Evolutionary conservation across 2,329 filamentous ascomycete species (phyloP), one percentile per base, ranked within the genome.

Genomic region (Nannizziopsis arthrosporioides): DNA sequence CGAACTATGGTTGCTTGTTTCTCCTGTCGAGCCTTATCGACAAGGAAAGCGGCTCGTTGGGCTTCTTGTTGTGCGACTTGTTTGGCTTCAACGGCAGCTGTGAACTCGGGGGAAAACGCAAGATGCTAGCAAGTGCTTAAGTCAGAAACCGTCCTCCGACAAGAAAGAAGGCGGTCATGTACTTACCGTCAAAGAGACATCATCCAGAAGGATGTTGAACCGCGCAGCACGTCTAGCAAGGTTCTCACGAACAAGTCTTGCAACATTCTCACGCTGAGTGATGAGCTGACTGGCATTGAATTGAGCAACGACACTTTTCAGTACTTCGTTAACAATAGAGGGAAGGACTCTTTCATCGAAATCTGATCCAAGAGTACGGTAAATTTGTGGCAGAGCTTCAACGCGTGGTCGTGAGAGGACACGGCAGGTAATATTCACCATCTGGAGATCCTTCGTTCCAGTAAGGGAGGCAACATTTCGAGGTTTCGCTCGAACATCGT

Each of bases 391-490:
- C 37, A 98, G 80, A 30, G 89, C 85, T 56, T 85, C 81, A 61
- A 98, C 74, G 50, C 88, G 81, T 49, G 92, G 92, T 59, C 88
- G 77, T 51, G 90, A 95, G 46, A 98, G 85, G 51, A 98, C 92
- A 85, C 92, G 90, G 71, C 92, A 98, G 63, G 90, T 98, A 66
- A 98, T 96, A 78, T 98, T 98, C 65, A 96, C 92, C 92, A 98
- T 98, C 75, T 98, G 92, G 70, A 98, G 73, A 71, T 98, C 92
- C 76, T 98, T 98, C 63, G 92, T 98, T 59, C 92, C 92, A 51
- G 92, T 98, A 57, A 98, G 79, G 56, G 92, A 96, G 57, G 92
- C 85, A 59, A 98, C 89, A 63, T 94, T 95, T 66, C 92, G 82
- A 61, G 92, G 92, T 75, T 90, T 95, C 52, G 92, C 92, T 71